These are phyloP conservation scores for Leccinellum luteum DNA, from an alignment of 768 basidiomycete genomes.

Conservation along the genomic window DNA sequence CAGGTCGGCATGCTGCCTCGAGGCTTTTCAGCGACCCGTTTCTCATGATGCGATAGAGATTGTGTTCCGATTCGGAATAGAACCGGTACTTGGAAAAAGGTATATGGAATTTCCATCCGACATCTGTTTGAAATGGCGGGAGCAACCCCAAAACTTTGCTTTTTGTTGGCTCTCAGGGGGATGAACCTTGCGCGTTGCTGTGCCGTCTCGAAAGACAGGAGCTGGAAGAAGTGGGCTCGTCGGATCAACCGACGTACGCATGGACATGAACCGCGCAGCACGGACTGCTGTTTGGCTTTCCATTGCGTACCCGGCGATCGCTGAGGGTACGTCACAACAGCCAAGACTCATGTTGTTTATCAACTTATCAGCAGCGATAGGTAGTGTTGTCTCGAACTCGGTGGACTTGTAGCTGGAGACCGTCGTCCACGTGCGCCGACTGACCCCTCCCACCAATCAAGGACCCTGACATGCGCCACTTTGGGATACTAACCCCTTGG, in stretches of 20 bases:
- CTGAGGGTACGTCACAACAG: conserved; percentile 35
- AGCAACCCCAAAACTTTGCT: neutral
- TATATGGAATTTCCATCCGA: neutral
- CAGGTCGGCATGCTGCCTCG: neutral
- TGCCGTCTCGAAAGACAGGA: conserved; percentile 36
- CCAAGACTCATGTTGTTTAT: conserved; percentile 37
- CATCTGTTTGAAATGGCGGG: neutral
- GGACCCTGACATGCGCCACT: neutral
- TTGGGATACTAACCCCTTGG: neutral
- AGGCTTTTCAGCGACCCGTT: neutral
- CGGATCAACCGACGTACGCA: conserved; percentile 57
- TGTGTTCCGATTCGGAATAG: neutral
- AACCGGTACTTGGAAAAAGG: neutral
- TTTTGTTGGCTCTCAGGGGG: neutral
- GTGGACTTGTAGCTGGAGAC: neutral
- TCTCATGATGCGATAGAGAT: neutral
- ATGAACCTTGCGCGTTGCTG: neutral
- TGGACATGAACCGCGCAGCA: conserved; percentile 73
- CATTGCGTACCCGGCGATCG: conserved; percentile 79
- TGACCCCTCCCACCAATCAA: neutral
- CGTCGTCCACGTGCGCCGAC: neutral
- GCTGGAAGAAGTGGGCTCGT: conserved; percentile 38
- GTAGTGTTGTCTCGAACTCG: no score
- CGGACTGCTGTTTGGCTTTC: conserved; percentile 84
- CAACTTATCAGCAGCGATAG: conserved; percentile 42